These are phyloP conservation scores for Pseudogymnoascus sp. DNA, from an alignment of 2,329 filamentous ascomycete genomes.

Conservation along the genomic window DNA sequence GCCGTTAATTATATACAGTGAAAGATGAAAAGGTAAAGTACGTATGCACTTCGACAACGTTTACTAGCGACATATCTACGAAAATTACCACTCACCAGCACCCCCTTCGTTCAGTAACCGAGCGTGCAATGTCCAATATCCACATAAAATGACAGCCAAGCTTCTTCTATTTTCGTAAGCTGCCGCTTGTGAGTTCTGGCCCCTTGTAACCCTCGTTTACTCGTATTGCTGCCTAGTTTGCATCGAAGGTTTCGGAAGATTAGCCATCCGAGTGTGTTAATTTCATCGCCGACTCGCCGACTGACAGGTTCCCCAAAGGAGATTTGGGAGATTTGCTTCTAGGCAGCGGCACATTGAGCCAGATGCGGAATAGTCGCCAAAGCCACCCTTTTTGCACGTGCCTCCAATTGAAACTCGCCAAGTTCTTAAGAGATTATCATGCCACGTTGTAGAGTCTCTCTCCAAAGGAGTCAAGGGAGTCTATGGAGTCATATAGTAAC, in stretches of 20 bases:
- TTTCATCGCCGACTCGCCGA: not conserved
- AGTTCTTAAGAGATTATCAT: not conserved
- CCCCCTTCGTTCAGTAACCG: not conserved
- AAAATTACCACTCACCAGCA: not conserved
- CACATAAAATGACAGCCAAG: slow-evolving; percentile 6
- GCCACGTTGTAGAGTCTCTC: not conserved
- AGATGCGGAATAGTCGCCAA: not conserved
- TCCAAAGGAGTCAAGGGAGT: not conserved
- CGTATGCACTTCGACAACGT: not conserved
- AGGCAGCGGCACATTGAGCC: not conserved
- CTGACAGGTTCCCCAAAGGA: not conserved
- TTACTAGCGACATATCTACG: not conserved
- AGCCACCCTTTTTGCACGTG: not conserved
- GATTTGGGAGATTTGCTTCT: not conserved
- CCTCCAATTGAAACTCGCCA: not conserved
- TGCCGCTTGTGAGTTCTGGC: not conserved
- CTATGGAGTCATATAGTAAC: not conserved
- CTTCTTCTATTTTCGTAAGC: not conserved
- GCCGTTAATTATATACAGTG: not conserved
- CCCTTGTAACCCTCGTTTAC: not conserved
- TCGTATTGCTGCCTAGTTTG: not conserved
- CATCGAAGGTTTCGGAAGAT: not conserved
- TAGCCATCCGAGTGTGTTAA: not conserved
- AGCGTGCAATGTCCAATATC: not conserved
- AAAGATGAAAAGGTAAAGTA: not conserved